A percentile compares a stretch with the other conserved stretches of the same genome.
Evolutionary conservation across 192 early-diverging fungal species (phyloP).

Genomic region (Lunasporangiospora selenospora): DNA sequence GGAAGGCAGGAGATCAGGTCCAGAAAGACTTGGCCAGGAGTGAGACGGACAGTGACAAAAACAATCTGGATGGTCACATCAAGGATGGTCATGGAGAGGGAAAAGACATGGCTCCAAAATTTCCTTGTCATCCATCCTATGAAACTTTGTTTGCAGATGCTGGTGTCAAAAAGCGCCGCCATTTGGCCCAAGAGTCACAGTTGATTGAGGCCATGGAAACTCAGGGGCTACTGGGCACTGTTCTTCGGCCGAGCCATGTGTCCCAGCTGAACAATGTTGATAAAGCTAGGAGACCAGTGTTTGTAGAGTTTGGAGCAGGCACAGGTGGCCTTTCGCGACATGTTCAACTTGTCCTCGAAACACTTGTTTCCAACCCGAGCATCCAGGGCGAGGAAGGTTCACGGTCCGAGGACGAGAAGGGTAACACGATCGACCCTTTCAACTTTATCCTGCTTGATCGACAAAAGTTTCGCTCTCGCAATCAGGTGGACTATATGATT

Average conservation of each 20-base stretch:
- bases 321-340: constrained; percentile 42
- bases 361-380: not conserved
- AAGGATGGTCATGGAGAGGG: too few species aligned
- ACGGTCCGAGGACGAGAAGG: too few species aligned
- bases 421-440: constrained; percentile 5
- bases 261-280: too few species aligned
- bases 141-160: constrained; percentile 28
- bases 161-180: constrained; percentile 38
- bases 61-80: too few species aligned
- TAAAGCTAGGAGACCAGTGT: constrained; percentile 1
- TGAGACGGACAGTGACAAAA: too few species aligned
- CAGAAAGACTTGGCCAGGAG: too few species aligned
- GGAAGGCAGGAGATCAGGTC: constrained; percentile 35
- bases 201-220: constrained; percentile 28
- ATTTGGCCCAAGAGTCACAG: constrained; percentile 44
- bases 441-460: constrained; percentile 42
- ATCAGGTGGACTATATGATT: constrained; percentile 49
- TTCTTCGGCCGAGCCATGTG: not conserved
- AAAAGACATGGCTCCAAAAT: too few species aligned
- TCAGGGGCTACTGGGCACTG: constrained; percentile 7
- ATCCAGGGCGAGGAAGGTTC: not conserved
- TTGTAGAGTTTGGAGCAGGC: constrained; percentile 46
- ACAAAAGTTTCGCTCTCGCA: constrained; percentile 38
- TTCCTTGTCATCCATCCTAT: constrained; percentile 33
- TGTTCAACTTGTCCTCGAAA: constrained; percentile 37